phyloP scores from a whole-genome alignment of 495 filamentous ascomycete genomes.

The Symbiotaphrina buchneri region DNA sequence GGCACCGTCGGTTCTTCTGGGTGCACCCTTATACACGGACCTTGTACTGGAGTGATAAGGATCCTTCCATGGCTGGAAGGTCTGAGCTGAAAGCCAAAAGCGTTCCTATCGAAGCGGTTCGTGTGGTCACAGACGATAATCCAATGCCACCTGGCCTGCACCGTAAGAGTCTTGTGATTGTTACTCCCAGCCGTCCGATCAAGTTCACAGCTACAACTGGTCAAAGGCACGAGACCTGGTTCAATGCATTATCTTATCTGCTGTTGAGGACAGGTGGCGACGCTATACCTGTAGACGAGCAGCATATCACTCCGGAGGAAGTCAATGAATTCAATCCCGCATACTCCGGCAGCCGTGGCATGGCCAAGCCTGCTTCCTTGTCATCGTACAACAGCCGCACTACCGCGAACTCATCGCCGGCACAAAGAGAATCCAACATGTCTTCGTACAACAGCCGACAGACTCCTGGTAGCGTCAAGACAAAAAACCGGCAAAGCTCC shows the following conservation, averaged over 20 bases:
- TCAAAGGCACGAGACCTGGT: slow-evolving; percentile 94
- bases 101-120: slow-evolving; percentile 79
- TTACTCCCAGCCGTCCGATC: slow-evolving; percentile 70
- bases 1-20: slow-evolving; percentile 96
- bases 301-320: slow-evolving; percentile 46
- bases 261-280: slow-evolving; percentile 49
- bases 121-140: slow-evolving; percentile 90
- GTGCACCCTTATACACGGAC: slow-evolving; percentile 95
- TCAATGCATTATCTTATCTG: slow-evolving; percentile 88
- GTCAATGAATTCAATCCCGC: slow-evolving; percentile 77
- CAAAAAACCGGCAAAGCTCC: slow-evolving; percentile 5
- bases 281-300: slow-evolving; percentile 15
- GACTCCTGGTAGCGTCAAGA: slow-evolving; percentile 6
- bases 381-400: slow-evolving; percentile 66
- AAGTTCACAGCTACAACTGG: slow-evolving; percentile 88
- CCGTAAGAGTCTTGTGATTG: slow-evolving; percentile 72
- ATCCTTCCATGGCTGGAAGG: slow-evolving; percentile 58
- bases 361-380: slow-evolving; percentile 32
- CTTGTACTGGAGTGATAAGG: slow-evolving; percentile 86
- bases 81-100: slow-evolving; percentile 77
- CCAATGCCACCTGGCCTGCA: slow-evolving; percentile 87
- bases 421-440: slow-evolving; percentile 20
- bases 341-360: slow-evolving; percentile 27
- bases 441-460: slow-evolving; percentile 22
- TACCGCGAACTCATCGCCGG: slow-evolving; percentile 32